Conservation (phyloP, 2,329 filamentous ascomycete species). For the Byssochlamys sp. region DNA sequence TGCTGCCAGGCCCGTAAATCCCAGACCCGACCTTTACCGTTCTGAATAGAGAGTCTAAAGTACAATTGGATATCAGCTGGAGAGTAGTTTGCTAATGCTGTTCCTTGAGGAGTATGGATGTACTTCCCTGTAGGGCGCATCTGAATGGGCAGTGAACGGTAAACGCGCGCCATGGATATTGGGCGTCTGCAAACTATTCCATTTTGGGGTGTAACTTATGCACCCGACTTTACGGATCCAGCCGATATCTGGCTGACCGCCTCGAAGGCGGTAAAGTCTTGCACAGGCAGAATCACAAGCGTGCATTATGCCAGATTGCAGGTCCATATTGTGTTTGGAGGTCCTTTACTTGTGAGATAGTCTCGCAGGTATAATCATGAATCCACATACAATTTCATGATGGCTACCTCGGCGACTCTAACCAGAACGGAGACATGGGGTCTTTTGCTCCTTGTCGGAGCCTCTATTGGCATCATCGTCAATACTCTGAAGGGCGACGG, state of each 20-base stretch:
- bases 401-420: constrained; percentile 31
- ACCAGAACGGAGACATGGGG: constrained; percentile 47
- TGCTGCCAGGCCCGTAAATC: constrained; percentile 7
- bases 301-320: constrained; percentile 25
- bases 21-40: neutral
- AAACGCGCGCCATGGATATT: neutral
- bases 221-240: neutral
- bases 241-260: constrained; percentile 8
- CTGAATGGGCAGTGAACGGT: constrained; percentile 4
- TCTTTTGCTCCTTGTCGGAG: constrained; percentile 55
- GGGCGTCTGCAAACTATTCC: neutral
- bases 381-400: constrained; percentile 12
- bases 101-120: neutral
- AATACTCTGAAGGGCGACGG: constrained; percentile 79
- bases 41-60: neutral
- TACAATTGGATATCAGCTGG: neutral
- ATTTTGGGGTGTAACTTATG: neutral
- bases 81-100: neutral
- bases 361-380: neutral
- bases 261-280: constrained; percentile 15
- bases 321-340: neutral
- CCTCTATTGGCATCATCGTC: constrained; percentile 60
- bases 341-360: neutral
- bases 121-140: constrained; percentile 8
- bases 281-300: constrained; percentile 7